Evolutionary conservation across 2,329 filamentous ascomycete genomes (phyloP).

Genomic region (Alternaria sp.): DNA sequence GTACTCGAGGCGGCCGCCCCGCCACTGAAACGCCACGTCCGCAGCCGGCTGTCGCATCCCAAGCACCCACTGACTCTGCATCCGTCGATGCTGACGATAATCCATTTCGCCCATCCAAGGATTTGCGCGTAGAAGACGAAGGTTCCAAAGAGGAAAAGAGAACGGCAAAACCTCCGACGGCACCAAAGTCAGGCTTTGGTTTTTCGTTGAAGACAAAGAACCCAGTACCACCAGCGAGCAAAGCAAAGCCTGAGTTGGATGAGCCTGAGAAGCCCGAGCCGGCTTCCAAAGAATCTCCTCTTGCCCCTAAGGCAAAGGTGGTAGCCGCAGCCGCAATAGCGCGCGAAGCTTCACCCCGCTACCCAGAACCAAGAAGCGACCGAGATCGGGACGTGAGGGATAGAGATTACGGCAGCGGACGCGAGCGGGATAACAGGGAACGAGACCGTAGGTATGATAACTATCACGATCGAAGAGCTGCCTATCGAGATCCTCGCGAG

Average conservation of each 20-base stretch:
- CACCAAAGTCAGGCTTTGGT: slow-evolving; percentile 69
- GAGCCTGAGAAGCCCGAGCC: slow-evolving; percentile 46
- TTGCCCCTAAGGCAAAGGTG: slow-evolving; percentile 51
- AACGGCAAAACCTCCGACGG: slow-evolving; percentile 64
- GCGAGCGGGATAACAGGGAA: slow-evolving; percentile 55
- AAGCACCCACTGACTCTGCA: slow-evolving; percentile 33
- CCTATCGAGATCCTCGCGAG: slow-evolving; percentile 43
- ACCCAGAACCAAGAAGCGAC: slow-evolving; percentile 37
- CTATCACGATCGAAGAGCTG: slow-evolving; percentile 37
- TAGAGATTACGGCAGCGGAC: slow-evolving; percentile 35
- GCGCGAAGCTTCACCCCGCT: slow-evolving; percentile 34
- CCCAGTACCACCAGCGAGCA: slow-evolving; percentile 62
- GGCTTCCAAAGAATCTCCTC: slow-evolving; percentile 51
- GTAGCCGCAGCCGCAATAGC: slow-evolving; percentile 49
- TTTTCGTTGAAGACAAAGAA: slow-evolving; percentile 87
- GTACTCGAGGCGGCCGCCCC: slow-evolving; percentile 62
- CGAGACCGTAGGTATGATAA: slow-evolving; percentile 49
- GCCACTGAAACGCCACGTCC: slow-evolving; percentile 50
- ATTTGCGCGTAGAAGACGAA: slow-evolving; percentile 71
- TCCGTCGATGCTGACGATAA: slow-evolving; percentile 65
- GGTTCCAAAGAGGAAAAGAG: slow-evolving; percentile 61
- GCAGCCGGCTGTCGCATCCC: slow-evolving; percentile 27
- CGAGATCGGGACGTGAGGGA: slow-evolving; percentile 36
- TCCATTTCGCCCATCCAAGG: slow-evolving; percentile 70
- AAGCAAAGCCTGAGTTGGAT: slow-evolving; percentile 60